phyloP scores from a whole-genome alignment of 352 stramenopile species.

The Phytophthora aleatoria region DNA sequence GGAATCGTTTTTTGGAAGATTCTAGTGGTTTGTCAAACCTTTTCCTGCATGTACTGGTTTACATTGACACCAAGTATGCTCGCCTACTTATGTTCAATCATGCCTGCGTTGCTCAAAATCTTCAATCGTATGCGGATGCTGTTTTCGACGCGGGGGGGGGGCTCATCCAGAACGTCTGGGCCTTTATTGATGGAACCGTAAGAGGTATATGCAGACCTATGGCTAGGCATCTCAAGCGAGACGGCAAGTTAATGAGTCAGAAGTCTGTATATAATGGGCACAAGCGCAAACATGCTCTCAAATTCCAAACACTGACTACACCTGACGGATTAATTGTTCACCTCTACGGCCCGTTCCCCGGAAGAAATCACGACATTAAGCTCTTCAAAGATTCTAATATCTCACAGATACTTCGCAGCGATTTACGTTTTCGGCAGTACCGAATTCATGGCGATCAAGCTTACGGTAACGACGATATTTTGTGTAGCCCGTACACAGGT shows the following conservation, averaged over 20 bases:
- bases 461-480: not conserved
- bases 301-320: slow-evolving; percentile 26
- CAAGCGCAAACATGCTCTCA: slow-evolving; percentile 30
- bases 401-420: not conserved
- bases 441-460: not conserved
- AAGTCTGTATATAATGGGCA: slow-evolving; percentile 32
- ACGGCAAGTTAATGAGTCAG: slow-evolving; percentile 15
- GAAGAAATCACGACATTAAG: not conserved
- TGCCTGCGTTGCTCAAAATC: not conserved
- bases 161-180: slow-evolving; percentile 4
- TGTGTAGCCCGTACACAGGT: not conserved
- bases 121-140: slow-evolving; percentile 14
- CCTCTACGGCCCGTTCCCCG: not conserved
- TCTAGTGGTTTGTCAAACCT: slow-evolving; percentile 18
- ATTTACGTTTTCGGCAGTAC: not conserved
- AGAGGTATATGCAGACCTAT: slow-evolving; percentile 10
- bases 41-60: slow-evolving; percentile 9
- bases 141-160: slow-evolving; percentile 7
- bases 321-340: slow-evolving; percentile 27
- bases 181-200: slow-evolving; percentile 10
- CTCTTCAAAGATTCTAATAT: not conserved
- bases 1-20: slow-evolving; percentile 3
- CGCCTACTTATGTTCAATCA: slow-evolving; percentile 12
- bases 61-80: slow-evolving; percentile 6
- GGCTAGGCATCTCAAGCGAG: not conserved